Conservation (phyloP, 1,284 basidiomycete genomes). For the Ustilago xerochloae region DNA sequence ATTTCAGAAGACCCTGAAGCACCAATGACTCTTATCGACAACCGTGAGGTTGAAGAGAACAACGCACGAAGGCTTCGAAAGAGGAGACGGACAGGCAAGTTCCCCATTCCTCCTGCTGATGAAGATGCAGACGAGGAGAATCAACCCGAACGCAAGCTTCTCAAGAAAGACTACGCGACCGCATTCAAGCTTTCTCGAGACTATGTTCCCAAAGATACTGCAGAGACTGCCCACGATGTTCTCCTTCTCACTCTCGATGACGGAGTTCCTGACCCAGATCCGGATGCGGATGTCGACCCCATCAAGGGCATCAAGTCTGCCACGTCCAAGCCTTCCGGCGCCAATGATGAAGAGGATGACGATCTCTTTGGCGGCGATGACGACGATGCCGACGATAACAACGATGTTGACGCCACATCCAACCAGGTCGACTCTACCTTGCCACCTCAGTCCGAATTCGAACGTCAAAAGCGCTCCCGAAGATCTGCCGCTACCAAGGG, state of each 20-base stretch:
- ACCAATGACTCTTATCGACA: slow-evolving; percentile 36
- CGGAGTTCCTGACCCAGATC: slow-evolving; percentile 53
- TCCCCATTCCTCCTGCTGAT: slow-evolving; percentile 31
- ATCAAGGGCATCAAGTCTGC: slow-evolving; percentile 39
- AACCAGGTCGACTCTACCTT: slow-evolving; percentile 35
- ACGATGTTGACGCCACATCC: slow-evolving; percentile 11
- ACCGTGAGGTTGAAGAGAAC: slow-evolving; percentile 40
- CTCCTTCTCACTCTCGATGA: slow-evolving; percentile 60
- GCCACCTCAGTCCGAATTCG: slow-evolving; percentile 52
- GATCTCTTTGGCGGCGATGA: slow-evolving; percentile 49
- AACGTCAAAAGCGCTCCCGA: slow-evolving; percentile 50
- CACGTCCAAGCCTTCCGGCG: slow-evolving; percentile 1
- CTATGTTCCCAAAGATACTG: slow-evolving; percentile 56
- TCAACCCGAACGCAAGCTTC: slow-evolving; percentile 14
- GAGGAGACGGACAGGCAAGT: slow-evolving; percentile 57
- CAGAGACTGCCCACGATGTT: slow-evolving; percentile 45
- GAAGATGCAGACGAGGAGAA: slow-evolving; percentile 18
- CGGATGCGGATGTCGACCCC: slow-evolving; percentile 45
- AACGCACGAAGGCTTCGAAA: slow-evolving; percentile 55
- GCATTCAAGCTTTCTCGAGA: slow-evolving; percentile 58
- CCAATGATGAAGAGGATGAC: slow-evolving; percentile 39
- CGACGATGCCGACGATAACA: slow-evolving; percentile 26
- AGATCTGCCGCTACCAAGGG: slow-evolving; percentile 37
- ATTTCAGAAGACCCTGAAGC: slow-evolving; percentile 46
- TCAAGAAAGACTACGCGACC: slow-evolving; percentile 52